phyloP scores from a whole-genome alignment of 2,329 filamentous ascomycete genomes.

The Trichoderma sp. region DNA sequence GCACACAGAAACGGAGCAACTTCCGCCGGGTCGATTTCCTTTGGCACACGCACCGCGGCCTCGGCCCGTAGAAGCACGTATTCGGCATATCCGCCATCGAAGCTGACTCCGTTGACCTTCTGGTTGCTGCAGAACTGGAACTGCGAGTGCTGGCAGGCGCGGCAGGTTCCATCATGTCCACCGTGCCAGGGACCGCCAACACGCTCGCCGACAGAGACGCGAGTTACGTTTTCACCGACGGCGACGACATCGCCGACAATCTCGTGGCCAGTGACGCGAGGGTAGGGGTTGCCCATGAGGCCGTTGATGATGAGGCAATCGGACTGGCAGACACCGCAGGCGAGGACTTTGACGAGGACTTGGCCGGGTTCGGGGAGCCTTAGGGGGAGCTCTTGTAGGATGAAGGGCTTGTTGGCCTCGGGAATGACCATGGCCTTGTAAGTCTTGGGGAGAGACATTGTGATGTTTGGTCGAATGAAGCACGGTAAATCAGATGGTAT shows the following conservation, averaged over 20 bases:
- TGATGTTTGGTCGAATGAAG: neutral
- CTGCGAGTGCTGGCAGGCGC: conserved; percentile 62
- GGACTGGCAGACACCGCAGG: conserved; percentile 72
- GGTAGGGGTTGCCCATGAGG: conserved; percentile 58
- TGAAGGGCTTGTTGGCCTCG: conserved; percentile 54
- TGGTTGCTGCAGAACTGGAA: conserved; percentile 71
- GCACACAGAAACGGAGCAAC: conserved; percentile 66
- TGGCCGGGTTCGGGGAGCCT: conserved; percentile 60
- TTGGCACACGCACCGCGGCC: conserved; percentile 61
- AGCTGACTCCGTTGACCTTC: conserved; percentile 66
- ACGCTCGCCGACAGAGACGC: conserved; percentile 64
- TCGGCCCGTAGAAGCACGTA: conserved; percentile 64
- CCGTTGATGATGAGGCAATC: conserved; percentile 57
- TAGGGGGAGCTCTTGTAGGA: conserved; percentile 64
- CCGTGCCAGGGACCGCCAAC: conserved; percentile 57
- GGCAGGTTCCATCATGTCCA: conserved; percentile 65
- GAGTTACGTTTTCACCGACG: conserved; percentile 58
- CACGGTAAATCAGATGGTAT: neutral
- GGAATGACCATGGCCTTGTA: conserved; percentile 69
- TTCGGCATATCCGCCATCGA: conserved; percentile 70
- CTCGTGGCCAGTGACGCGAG: conserved; percentile 71
- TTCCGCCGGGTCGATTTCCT: conserved; percentile 54
- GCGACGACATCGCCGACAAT: conserved; percentile 67
- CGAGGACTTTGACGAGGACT: conserved; percentile 71
- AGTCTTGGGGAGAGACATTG: conserved; percentile 59